Evolutionary conservation across 2,329 filamentous ascomycete genomes (phyloP).

Genomic region (Cladophialophora yegresii): DNA sequence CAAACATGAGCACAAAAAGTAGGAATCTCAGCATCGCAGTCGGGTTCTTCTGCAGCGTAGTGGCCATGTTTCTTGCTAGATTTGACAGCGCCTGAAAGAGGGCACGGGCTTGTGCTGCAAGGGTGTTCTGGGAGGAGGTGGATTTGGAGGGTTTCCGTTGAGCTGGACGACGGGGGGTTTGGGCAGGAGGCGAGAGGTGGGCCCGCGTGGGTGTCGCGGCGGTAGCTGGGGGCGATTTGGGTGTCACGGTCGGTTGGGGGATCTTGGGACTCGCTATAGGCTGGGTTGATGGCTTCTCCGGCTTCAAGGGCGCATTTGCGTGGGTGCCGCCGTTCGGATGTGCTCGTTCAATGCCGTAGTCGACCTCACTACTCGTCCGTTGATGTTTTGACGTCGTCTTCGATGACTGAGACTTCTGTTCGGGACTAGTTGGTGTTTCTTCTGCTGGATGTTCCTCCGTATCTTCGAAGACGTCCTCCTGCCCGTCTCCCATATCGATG

Average conservation of each 20-base stretch:
- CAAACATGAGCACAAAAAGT: conserved; percentile 75
- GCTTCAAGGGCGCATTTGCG: conserved; percentile 33
- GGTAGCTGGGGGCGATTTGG: conserved; percentile 18
- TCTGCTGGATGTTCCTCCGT: conserved; percentile 64
- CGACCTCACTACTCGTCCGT: conserved; percentile 65
- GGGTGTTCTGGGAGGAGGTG: conserved; percentile 35
- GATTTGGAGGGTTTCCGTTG: conserved; percentile 24
- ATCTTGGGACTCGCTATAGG: conserved; percentile 20
- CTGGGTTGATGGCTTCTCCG: conserved; percentile 18
- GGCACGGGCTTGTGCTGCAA: conserved; percentile 49
- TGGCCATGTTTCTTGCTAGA: conserved; percentile 53
- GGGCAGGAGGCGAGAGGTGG: conserved; percentile 31
- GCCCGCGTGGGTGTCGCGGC: conserved; percentile 14
- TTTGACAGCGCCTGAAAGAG: conserved; percentile 53
- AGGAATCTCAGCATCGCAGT: conserved; percentile 63
- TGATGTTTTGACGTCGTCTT: conserved; percentile 48
- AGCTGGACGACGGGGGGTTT: conserved; percentile 23
- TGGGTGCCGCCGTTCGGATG: conserved; percentile 42
- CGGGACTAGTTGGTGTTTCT: conserved; percentile 57
- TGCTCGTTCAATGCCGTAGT: conserved; percentile 67
- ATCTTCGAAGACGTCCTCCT: conserved; percentile 33
- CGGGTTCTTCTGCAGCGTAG: conserved; percentile 57
- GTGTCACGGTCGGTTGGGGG: conserved; percentile 20
- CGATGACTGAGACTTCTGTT: conserved; percentile 44
- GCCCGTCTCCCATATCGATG: conserved; percentile 14